These are phyloP conservation scores for Mucor irregularis DNA, from an alignment of 371 early-diverging fungal genomes.

Conservation along the genomic window DNA sequence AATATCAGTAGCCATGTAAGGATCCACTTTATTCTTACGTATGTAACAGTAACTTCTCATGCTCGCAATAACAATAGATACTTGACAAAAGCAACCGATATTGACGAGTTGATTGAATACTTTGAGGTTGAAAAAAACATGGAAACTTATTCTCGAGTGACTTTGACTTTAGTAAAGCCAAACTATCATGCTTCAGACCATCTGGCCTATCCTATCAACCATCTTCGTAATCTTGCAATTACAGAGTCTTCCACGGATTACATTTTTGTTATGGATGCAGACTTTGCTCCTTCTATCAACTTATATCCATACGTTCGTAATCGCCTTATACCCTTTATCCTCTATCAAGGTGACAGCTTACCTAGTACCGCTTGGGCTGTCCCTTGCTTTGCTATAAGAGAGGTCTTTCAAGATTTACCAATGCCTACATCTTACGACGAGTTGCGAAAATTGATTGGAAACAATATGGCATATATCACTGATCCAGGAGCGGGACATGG, in stretches of 20 bases:
- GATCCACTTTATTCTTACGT: no score
- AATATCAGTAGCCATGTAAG: constrained; percentile 59
- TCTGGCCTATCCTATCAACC: constrained; percentile 64
- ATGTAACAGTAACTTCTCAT: no score
- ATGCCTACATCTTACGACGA: constrained; percentile 46
- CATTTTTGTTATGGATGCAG: constrained; percentile 64
- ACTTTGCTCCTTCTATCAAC: constrained; percentile 55
- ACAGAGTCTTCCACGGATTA: constrained; percentile 48
- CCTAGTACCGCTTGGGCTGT: constrained; percentile 52
- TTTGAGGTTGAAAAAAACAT: constrained; percentile 38
- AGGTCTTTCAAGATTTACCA: constrained; percentile 29
- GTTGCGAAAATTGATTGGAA: constrained; percentile 38
- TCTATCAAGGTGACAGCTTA: constrained; percentile 7
- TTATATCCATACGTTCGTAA: constrained; percentile 40
- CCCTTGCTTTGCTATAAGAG: constrained; percentile 59
- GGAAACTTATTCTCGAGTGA: constrained; percentile 27
- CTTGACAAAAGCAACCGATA: constrained; percentile 51
- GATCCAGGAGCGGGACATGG: constrained; percentile 67
- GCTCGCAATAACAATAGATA: no score
- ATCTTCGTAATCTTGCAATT: constrained; percentile 62
- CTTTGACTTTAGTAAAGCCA: constrained; percentile 53
- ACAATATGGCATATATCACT: constrained; percentile 58
- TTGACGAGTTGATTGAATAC: constrained; percentile 40
- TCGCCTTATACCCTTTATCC: constrained; percentile 27
- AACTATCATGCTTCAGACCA: constrained; percentile 38